These are phyloP conservation scores for Colletotrichum trifolii DNA, from an alignment of 2,329 filamentous ascomycete species.

Conservation along the genomic window DNA sequence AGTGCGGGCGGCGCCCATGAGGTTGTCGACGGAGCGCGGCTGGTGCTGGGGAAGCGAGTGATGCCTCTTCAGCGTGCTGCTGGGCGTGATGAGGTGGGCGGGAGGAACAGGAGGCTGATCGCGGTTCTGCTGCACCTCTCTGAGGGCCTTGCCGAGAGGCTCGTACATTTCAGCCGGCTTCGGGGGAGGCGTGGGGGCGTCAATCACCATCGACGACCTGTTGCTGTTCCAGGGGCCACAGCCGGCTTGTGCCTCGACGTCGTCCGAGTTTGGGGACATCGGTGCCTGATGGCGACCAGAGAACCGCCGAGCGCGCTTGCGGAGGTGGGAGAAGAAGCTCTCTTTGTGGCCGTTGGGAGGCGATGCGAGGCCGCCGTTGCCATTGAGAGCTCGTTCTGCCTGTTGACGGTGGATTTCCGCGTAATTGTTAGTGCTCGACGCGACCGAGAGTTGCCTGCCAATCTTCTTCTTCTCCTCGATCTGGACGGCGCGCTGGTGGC, in stretches of 20 bases:
- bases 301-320: conserved; percentile 91
- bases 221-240: conserved; percentile 91
- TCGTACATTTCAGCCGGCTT: conserved; percentile 67
- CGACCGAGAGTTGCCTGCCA: conserved; percentile 90
- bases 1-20: conserved; percentile 64
- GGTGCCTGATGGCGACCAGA: conserved; percentile 91
- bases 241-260: conserved; percentile 91
- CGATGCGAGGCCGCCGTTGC: conserved; percentile 78
- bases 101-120: conserved; percentile 64
- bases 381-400: conserved; percentile 89
- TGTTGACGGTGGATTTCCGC: conserved; percentile 90
- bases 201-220: conserved; percentile 84
- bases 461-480: conserved; percentile 84
- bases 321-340: conserved; percentile 96
- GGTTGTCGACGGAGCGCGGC: conserved; percentile 72
- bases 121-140: conserved; percentile 63
- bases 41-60: conserved; percentile 70
- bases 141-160: conserved; percentile 68
- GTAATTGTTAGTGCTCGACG: conserved; percentile 93
- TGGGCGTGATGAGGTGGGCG: conserved; percentile 61
- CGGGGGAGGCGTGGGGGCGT: conserved; percentile 62
- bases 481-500: conserved; percentile 49
- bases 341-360: conserved; percentile 87
- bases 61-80: conserved; percentile 69
- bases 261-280: conserved; percentile 82